These are phyloP conservation scores for Microcyclospora tardicrescens DNA, from an alignment of 2,329 filamentous ascomycete species.

Conservation along the genomic window DNA sequence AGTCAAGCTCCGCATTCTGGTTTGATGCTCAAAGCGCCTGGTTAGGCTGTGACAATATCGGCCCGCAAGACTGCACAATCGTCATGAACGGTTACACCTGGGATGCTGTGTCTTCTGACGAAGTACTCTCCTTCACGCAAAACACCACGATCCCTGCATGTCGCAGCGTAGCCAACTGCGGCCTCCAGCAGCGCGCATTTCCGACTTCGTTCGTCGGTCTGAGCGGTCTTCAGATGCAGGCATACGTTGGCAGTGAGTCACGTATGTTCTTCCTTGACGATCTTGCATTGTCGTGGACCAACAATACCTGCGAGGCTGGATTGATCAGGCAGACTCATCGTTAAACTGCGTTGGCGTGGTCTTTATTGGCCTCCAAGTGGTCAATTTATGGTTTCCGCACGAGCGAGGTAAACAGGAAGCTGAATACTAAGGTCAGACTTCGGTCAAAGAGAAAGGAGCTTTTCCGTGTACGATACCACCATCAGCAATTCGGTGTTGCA, in stretches of 20 bases:
- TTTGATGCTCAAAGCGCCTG: slow-evolving; percentile 37
- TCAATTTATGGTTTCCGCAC: no score
- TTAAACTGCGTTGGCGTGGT: slow-evolving; percentile 1
- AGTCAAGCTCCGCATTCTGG: slow-evolving; percentile 34
- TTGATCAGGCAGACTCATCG: slow-evolving; percentile 41
- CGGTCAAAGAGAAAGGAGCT: no score
- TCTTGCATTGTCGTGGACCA: slow-evolving; percentile 35
- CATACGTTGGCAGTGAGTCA: slow-evolving; percentile 25
- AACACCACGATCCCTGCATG: slow-evolving; percentile 32
- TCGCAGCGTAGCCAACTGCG: slow-evolving; percentile 27
- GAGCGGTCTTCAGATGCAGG: slow-evolving; percentile 37
- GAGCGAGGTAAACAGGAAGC: no score
- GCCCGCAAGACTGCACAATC: slow-evolving; percentile 28
- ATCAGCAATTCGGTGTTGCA: no score
- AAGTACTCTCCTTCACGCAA: slow-evolving; percentile 23
- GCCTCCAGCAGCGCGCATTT: slow-evolving; percentile 32
- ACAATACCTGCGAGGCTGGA: slow-evolving; percentile 41
- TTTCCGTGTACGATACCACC: no score
- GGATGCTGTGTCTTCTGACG: slow-evolving; percentile 21
- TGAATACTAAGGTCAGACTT: no score
- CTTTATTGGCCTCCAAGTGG: no score
- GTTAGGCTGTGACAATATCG: slow-evolving; percentile 35
- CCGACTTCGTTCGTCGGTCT: slow-evolving; percentile 28
- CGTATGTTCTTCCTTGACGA: slow-evolving; percentile 37
- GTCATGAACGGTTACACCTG: slow-evolving; percentile 36